Evolutionary conservation across 106 monocot species (phyloP).

Genomic region (Acanthochlamys bracteata): DNA sequence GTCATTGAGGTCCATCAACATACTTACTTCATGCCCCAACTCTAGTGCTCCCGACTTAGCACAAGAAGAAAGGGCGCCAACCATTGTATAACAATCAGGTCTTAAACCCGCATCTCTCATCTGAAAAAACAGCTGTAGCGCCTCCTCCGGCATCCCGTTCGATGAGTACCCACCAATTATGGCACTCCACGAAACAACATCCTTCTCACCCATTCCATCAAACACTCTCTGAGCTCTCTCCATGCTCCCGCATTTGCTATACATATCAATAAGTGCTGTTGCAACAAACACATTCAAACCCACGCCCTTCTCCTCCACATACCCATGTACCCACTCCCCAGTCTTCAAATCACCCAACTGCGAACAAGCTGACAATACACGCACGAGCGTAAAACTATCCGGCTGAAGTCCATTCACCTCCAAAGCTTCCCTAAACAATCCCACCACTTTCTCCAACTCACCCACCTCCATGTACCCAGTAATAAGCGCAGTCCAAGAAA

Average conservation of each 20-base stretch:
- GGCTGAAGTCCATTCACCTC: constrained; percentile 28
- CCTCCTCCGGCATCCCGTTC: constrained; percentile 61
- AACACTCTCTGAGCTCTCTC: constrained; percentile 43
- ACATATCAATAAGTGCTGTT: constrained; percentile 67
- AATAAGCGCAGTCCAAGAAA: constrained; percentile 62
- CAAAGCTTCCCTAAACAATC: constrained; percentile 29
- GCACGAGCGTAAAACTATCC: constrained; percentile 53
- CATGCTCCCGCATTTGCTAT: constrained; percentile 66
- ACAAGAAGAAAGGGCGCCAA: constrained; percentile 69
- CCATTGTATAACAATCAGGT: constrained; percentile 65
- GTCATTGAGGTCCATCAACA: constrained; percentile 19
- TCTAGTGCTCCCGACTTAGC: constrained; percentile 59
- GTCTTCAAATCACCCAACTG: constrained; percentile 29
- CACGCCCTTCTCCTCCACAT: constrained; percentile 28
- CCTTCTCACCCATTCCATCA: constrained; percentile 48
- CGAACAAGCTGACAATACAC: constrained; percentile 46
- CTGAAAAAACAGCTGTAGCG: constrained; percentile 45
- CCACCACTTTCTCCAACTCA: constrained; percentile 21
- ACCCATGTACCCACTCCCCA: constrained; percentile 38
- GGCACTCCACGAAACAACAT: constrained; percentile 70
- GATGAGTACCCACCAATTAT: constrained; percentile 76
- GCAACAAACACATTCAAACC: constrained; percentile 40
- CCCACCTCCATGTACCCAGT: constrained; percentile 39
- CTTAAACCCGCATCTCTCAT: constrained; percentile 39
- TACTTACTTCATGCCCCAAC: constrained; percentile 28